A percentile compares a stretch with the other conserved stretches of the same genome.
phyloP scores from a whole-genome alignment of 139 green algal genomes.

The Pseudopediastrum boryanum region DNA sequence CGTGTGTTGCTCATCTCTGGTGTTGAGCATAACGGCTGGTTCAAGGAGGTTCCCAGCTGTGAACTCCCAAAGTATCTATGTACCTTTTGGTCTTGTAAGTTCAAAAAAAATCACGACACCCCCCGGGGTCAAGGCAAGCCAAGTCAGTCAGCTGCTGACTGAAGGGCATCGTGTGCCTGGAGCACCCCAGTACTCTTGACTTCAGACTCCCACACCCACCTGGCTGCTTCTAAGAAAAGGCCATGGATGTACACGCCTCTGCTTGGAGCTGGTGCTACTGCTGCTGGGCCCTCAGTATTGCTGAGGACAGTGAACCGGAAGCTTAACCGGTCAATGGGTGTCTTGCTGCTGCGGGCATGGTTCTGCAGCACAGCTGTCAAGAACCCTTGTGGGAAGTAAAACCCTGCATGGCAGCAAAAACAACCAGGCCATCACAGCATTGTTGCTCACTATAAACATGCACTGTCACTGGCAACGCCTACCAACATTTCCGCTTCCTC shows the following conservation, averaged over 20 bases:
- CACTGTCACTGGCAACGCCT: too few relatives aligned
- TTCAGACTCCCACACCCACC: too few relatives aligned
- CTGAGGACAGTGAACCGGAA: constrained; percentile 65
- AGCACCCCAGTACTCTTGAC: too few relatives aligned
- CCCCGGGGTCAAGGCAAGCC: constrained; percentile 1
- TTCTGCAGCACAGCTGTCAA: constrained; percentile 82
- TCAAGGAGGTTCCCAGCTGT: not conserved
- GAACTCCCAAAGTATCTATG: not conserved
- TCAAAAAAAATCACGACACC: not conserved
- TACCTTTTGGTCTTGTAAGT: not conserved
- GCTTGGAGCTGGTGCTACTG: not conserved
- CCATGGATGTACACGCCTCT: constrained; percentile 80
- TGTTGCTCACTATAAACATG: not conserved
- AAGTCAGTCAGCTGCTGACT: constrained; percentile 17
- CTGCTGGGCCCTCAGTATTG: not conserved
- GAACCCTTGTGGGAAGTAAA: constrained; percentile 91
- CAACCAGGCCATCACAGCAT: not conserved
- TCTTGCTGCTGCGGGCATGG: constrained; percentile 64
- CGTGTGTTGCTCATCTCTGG: too few relatives aligned
- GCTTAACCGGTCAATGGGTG: constrained; percentile 76
- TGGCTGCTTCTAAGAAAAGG: constrained; percentile 76
- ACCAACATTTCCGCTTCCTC: not conserved
- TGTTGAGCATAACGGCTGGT: too few relatives aligned
- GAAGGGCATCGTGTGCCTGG: too few relatives aligned
- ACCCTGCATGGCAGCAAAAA: constrained; percentile 37